phyloP scores from a whole-genome alignment of 805 yeast species.

The Metschnikowia similis region DNA sequence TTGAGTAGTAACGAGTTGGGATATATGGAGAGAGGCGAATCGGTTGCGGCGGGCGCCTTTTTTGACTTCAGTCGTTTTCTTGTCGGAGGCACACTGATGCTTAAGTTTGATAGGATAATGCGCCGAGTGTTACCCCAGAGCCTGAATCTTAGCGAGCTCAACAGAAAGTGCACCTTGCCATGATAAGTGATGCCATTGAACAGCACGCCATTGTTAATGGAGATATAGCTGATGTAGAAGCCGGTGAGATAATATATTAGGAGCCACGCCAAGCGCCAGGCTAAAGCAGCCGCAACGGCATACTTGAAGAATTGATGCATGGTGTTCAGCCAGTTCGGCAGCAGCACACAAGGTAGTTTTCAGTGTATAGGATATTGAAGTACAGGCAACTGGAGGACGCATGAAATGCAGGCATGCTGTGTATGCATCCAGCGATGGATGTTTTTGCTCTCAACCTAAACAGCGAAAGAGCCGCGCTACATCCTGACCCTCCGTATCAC shows the following conservation, averaged over 20 bases:
- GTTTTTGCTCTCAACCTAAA: slow-evolving; percentile 2
- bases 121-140: slow-evolving; percentile 37
- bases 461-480: slow-evolving; percentile 4
- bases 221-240: slow-evolving; percentile 27
- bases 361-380: background rate
- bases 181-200: slow-evolving; percentile 26
- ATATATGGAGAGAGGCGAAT: slow-evolving; percentile 8
- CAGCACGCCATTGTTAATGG: slow-evolving; percentile 37
- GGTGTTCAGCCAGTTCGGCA: background rate
- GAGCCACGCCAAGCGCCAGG: slow-evolving; percentile 32
- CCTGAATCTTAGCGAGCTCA: slow-evolving; percentile 26
- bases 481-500: background rate
- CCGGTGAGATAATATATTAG: slow-evolving; percentile 29
- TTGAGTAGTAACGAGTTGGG: slow-evolving; percentile 4
- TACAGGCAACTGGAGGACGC: background rate
- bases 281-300: slow-evolving; percentile 5
- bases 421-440: background rate
- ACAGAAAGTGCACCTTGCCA: slow-evolving; percentile 11
- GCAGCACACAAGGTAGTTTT: background rate
- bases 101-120: slow-evolving; percentile 27
- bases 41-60: background rate
- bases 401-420: slow-evolving; percentile 4
- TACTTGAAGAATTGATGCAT: slow-evolving; percentile 7
- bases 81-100: slow-evolving; percentile 1
- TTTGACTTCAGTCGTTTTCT: background rate